phyloP scores from a whole-genome alignment of 2,329 filamentous ascomycete species.

The Xylariaceae sp. region DNA sequence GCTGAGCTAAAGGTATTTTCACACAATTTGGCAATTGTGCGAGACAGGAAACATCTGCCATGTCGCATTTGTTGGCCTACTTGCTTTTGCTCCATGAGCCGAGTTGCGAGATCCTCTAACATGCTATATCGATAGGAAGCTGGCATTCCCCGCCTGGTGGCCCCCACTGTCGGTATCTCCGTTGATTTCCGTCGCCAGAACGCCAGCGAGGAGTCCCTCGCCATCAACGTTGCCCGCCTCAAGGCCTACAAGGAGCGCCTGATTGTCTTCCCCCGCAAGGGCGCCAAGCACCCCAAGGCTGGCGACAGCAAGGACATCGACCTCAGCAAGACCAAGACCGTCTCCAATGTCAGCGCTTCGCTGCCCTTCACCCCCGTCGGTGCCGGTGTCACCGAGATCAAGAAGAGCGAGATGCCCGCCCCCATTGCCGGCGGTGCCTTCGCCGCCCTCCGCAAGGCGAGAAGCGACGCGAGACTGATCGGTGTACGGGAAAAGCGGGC shows the following conservation, averaged over 20 bases:
- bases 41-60: background rate
- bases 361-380: slow-evolving; percentile 69
- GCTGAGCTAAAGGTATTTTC: slow-evolving; percentile 87
- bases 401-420: slow-evolving; percentile 74
- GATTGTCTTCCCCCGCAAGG: slow-evolving; percentile 95
- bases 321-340: slow-evolving; percentile 58
- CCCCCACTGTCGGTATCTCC: slow-evolving; percentile 91
- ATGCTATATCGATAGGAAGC: slow-evolving; percentile 61
- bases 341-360: slow-evolving; percentile 48
- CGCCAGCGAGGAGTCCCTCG: slow-evolving; percentile 90
- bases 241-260: slow-evolving; percentile 95
- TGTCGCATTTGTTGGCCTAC: background rate
- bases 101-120: slow-evolving; percentile 30
- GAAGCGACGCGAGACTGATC: slow-evolving; percentile 73
- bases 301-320: slow-evolving; percentile 81
- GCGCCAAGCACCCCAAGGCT: slow-evolving; percentile 80
- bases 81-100: background rate
- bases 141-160: slow-evolving; percentile 88
- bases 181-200: slow-evolving; percentile 97
- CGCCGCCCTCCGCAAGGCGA: slow-evolving; percentile 75
- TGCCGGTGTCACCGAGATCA: slow-evolving; percentile 65
- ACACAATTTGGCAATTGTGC: background rate
- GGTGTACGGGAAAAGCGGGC: slow-evolving; percentile 91
- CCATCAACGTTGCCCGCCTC: slow-evolving; percentile 93
- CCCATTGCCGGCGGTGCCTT: slow-evolving; percentile 77